These are phyloP conservation scores for Oxytropis ochrocephala DNA, from an alignment of 306 rosid species.

Conservation along the genomic window DNA sequence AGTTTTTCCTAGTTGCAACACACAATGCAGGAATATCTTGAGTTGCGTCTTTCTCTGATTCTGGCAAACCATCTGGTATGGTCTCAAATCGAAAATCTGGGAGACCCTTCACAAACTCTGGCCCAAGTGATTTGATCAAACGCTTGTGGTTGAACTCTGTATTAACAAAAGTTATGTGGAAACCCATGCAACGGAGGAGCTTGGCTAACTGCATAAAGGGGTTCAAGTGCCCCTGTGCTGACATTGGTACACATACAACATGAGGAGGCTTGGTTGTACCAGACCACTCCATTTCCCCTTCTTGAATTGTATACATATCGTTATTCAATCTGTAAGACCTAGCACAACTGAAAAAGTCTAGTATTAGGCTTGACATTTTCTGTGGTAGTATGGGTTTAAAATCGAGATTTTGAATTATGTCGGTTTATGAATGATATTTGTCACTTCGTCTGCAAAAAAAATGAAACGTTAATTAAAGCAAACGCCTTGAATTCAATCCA, in stretches of 20 bases:
- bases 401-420: no score
- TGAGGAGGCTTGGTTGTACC: neutral
- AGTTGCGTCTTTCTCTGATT: neutral
- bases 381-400: no score
- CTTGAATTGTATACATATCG: no score
- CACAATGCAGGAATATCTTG: conserved; percentile 1
- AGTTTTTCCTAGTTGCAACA: neutral
- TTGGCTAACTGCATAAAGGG: conserved; percentile 21
- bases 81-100: conserved; percentile 11
- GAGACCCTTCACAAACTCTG: neutral
- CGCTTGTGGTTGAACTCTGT: conserved; percentile 18
- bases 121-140: neutral
- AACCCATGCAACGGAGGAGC: neutral
- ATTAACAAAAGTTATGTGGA: conserved; percentile 20
- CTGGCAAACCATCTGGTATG: conserved; percentile 9
- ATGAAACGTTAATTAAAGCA: no score
- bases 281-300: neutral
- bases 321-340: no score
- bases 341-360: no score
- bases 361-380: no score
- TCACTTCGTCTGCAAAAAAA: no score
- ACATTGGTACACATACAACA: neutral
- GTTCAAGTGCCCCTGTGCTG: conserved; percentile 11
- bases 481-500: no score
- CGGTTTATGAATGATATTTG: no score